Evolutionary conservation across 371 early-diverging fungal species (phyloP).

Genomic region (Mucor irregularis): DNA sequence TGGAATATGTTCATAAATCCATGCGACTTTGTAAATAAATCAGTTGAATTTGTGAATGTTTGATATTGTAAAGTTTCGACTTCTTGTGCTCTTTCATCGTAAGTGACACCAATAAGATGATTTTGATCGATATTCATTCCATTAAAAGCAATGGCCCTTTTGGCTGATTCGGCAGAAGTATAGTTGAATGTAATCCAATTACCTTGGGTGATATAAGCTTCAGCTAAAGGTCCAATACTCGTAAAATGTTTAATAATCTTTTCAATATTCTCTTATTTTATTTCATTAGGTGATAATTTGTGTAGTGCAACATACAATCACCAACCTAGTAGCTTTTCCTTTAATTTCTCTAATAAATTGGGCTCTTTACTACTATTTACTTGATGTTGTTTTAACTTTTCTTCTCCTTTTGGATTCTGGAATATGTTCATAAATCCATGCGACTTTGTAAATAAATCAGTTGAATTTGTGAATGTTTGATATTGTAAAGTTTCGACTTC

Average conservation of each 20-base stretch:
- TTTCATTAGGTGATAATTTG: too few species aligned
- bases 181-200: slow-evolving; percentile 48
- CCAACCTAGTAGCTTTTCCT: neutral
- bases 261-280: slow-evolving; percentile 19
- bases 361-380: too few species aligned
- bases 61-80: neutral
- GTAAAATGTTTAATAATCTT: slow-evolving; percentile 28
- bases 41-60: neutral
- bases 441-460: neutral
- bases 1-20: neutral
- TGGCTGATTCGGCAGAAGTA: slow-evolving; percentile 17
- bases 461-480: neutral
- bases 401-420: neutral
- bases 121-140: slow-evolving; percentile 25
- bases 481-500: neutral
- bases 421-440: neutral
- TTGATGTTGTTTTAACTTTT: neutral
- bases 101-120: slow-evolving; percentile 25
- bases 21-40: neutral
- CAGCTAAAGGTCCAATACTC: slow-evolving; percentile 31
- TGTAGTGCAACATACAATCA: too few species aligned
- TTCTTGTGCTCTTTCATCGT: slow-evolving; percentile 7
- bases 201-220: slow-evolving; percentile 23
- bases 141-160: slow-evolving; percentile 32
- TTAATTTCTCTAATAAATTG: neutral